Evolutionary conservation across 257 asterid species (phyloP), one percentile per base, ranked within the genome.

Genomic region (Jacaranda mimosifolia): DNA sequence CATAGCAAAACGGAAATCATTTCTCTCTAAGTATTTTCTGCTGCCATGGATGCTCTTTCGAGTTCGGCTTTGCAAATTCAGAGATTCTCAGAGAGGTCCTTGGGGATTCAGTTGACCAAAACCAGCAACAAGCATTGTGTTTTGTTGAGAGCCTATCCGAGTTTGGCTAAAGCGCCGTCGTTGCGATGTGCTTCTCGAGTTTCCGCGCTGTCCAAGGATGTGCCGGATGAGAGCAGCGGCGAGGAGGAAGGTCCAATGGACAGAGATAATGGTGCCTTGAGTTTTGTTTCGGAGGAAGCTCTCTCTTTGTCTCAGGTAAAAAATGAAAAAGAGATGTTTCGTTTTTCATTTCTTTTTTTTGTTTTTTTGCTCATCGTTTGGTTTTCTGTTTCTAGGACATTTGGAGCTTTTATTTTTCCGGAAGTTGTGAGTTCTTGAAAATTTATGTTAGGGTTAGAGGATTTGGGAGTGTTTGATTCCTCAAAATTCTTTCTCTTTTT

Each of bases 41-140:
- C 62, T 67, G 58, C 89, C 69, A 83, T 87, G 91, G 97, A 93
- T 73, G 89, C 95, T 52, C 83, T 89, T 48, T 78, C 94, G 7
- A 60, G 85, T 77, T 80, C 90, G 52, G 70, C 78, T 66, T 77
- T 79, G 43, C 90, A 82, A 42, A 48, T 81, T 55, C 82, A 89
- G 70, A 84, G 78, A 69, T 82, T 85, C 21, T 18, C 89, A 1
- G 89, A 83, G 8, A 59, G 40, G 39, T 68, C 86, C 1, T 19
- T 71, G 52, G 70, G 78, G 6, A 38, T 68, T 62, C 83, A 79
- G 32, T 64, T 42, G 17, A 7, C 80, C 65, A 79, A 71, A 40
- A 32, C 66, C 2, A 63, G 57, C 57, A 38, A 1, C 53, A 62
- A 57, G 36, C 45, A 75, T 53, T 70, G 19, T 12, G 64, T 67